Base-by-base conservation (phyloP, 163 green algal genomes). In the Coccomyxa subellipsoidea region DNA sequence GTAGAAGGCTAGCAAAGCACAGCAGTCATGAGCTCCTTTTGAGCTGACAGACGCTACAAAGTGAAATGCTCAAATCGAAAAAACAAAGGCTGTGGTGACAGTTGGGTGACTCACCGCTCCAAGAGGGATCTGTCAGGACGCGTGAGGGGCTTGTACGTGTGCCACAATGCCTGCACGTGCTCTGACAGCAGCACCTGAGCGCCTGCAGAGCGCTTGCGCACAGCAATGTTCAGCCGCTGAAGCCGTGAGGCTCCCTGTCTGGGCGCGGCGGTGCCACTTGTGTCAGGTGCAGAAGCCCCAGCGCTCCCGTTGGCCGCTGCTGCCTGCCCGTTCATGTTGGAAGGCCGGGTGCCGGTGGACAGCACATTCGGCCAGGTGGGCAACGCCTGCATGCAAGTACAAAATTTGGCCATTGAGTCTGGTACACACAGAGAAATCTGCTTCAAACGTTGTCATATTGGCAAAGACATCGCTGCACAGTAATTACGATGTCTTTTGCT, bases 121-220 rank as follows among this genome's bases (percentile, higher is more conserved):
- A 90, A 71, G n/a, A 82, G 77, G 1, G 35, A 66, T 38, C 83
- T 88, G 82, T 95, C 92, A 4, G 90, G 90, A 23, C 85, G 81
- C 35, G 75, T 87, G 7, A 93, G 75, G 6, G 92, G 89, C 77
- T 86, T 88, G 87, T 95, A 91, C 0, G 38, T 76, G 39, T 85
- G 81, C 92, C 92, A 96, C 71, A 94, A 81, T n/a, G 85, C 85
- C 82, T 94, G 89, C 0, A 80, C 69, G 54, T 94, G 88, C 25
- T 90, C 86, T 4, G 80, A 84, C 59, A 95, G 82, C 40, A 96
- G 87, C 7, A 27, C 38, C 38, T 82, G 77, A 38, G 82, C 81
- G 70, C 76, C 87, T 37, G 77, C 80, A 21, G 83, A 59, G 32
- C 80, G 83, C 80, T 80, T 81, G 35, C 81, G 70, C 53, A 87